A percentile compares a stretch with the other conserved stretches of the same genome.
phyloP scores from a whole-genome alignment of 345 rosid species.

The Citrus glauca region DNA sequence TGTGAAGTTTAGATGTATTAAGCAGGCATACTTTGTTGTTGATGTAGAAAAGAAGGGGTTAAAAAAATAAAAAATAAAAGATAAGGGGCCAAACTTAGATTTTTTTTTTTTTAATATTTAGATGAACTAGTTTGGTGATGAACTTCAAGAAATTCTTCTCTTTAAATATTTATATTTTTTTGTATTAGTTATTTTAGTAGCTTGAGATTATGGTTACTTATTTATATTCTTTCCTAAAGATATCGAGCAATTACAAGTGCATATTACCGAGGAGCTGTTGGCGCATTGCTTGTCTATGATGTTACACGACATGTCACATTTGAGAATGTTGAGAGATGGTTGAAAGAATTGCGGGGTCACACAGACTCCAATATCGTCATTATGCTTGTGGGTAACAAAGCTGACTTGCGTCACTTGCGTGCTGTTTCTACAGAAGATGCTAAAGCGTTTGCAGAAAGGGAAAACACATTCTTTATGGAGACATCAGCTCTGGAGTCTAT shows the following conservation, averaged over 20 bases:
- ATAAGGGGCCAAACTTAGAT: not conserved
- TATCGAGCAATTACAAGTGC: slow-evolving; percentile 94
- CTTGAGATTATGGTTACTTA: not conserved
- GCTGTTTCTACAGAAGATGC: slow-evolving; percentile 77
- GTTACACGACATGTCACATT: slow-evolving; percentile 79
- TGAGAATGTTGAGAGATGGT: slow-evolving; percentile 89
- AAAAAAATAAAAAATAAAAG: not conserved
- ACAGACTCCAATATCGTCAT: slow-evolving; percentile 77
- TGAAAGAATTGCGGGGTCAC: slow-evolving; percentile 85
- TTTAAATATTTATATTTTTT: not conserved
- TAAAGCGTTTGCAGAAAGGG: slow-evolving; percentile 65
- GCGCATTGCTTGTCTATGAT: slow-evolving; percentile 82
- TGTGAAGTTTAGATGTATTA: not conserved
- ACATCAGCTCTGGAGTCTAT: slow-evolving; percentile 83
- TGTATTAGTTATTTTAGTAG: not conserved
- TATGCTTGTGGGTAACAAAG: slow-evolving; percentile 92
- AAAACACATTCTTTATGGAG: slow-evolving; percentile 78
- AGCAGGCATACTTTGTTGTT: not conserved
- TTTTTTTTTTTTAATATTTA: not conserved
- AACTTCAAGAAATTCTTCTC: not conserved
- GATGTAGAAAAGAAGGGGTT: not conserved
- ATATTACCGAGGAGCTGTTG: slow-evolving; percentile 88
- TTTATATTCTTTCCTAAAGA: slow-evolving; percentile 30
- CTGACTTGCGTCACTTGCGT: slow-evolving; percentile 75
- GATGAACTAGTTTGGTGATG: not conserved